A percentile compares a stretch with the other conserved stretches of the same genome.
Evolutionary conservation across 2,329 filamentous ascomycete species (phyloP).

Genomic region (Colletotrichum gigasporum): DNA sequence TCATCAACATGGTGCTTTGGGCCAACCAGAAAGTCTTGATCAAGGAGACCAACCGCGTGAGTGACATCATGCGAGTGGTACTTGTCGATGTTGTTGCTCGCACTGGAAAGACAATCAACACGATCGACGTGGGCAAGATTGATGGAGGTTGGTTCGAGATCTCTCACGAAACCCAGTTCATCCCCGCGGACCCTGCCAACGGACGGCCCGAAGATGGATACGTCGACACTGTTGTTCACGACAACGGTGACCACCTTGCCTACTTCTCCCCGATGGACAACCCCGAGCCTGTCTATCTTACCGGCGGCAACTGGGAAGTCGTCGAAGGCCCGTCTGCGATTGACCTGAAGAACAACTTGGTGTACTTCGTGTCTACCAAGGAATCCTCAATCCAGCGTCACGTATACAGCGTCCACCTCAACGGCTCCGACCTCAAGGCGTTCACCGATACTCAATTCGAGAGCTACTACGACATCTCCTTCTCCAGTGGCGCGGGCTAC

Average conservation of each 20-base stretch:
- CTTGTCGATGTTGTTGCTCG: slow-evolving; percentile 81
- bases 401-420: slow-evolving; percentile 87
- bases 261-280: slow-evolving; percentile 93
- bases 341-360: slow-evolving; percentile 84
- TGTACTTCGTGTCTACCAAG: slow-evolving; percentile 91
- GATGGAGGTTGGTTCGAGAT: slow-evolving; percentile 99
- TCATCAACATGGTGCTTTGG: slow-evolving; percentile 96
- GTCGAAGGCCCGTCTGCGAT: slow-evolving; percentile 85
- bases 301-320: slow-evolving; percentile 91
- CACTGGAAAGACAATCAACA: slow-evolving; percentile 80
- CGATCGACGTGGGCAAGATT: slow-evolving; percentile 81
- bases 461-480: slow-evolving; percentile 84
- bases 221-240: slow-evolving; percentile 87
- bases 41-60: slow-evolving; percentile 93
- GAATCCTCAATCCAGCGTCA: slow-evolving; percentile 91
- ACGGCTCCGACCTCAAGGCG: slow-evolving; percentile 77
- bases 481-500: slow-evolving; percentile 84
- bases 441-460: slow-evolving; percentile 79
- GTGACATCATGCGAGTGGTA: slow-evolving; percentile 87
- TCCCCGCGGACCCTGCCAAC: slow-evolving; percentile 82
- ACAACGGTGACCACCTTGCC: slow-evolving; percentile 89
- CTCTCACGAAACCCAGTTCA: slow-evolving; percentile 83
- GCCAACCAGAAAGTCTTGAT: slow-evolving; percentile 85
- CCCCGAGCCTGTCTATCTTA: slow-evolving; percentile 83
- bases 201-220: slow-evolving; percentile 88